Base-by-base conservation (phyloP, 768 basidiomycete species). In the Udeniomyces megalosporus region DNA sequence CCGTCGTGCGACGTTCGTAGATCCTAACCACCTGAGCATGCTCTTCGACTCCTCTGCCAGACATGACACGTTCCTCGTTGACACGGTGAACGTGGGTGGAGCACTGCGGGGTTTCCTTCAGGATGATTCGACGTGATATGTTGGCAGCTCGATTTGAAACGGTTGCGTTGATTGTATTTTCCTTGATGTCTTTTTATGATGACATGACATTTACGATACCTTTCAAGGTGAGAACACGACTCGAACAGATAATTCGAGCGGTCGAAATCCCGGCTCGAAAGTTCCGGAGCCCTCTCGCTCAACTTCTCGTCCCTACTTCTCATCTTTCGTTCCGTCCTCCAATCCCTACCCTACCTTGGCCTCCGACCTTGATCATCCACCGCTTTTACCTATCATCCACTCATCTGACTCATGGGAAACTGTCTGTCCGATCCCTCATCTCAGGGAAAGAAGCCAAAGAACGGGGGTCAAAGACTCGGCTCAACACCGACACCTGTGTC, bases 61-160 rank as follows among this genome's bases (percentile, higher is more conserved):
- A 12, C 63, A 65, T 45, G 63, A 65, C 51, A 65, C 63, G 17
- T 65, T 65, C 51, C 46, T 65, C 24, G 51, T 65, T 38, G 63
- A 65, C n/a, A 59, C 52, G n/a, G 42, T 50, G 24, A 65, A 65
- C 47, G 63, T 65, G 38, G 63, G 63, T 17, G 63, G 63, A 10
- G 63, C 63, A 10, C 51, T 65, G 38, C 49, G 63, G 11, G 63
- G 63, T 6, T 65, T 65, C 58, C 51, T 65, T 28, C 38, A 42
- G 4, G 34, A 49, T 42, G 58, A 60, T 42, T 34, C 34, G 47
- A 24, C 28, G 48, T 51, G 48, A 26, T 42, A 8, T 42, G 38
- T 42, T 17, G 38, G 17, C 38, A 8, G 10, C 17, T 17, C 17
- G 38, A 42, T 42, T 42, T 42, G 38, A 17, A 8, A 8, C 38